Percentiles rank a stretch among this genome's conserved stretches.
Evolutionary conservation across 1,139 yeast species (phyloP).

Genomic region (Kodamaea suecica): DNA sequence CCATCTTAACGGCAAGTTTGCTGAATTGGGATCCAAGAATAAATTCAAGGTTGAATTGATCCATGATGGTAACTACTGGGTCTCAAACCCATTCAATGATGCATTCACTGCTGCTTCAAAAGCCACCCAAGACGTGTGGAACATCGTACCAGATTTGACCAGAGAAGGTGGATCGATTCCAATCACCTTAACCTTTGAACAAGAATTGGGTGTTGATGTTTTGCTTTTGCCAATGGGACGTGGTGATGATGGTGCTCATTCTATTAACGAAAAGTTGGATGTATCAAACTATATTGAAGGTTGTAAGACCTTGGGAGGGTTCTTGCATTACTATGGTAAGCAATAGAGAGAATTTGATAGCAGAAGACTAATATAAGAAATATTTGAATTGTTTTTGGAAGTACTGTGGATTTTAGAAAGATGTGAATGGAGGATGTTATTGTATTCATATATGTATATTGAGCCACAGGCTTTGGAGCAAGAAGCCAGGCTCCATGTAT

Average conservation of each 20-base stretch:
- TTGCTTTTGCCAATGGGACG: slow-evolving; percentile 94
- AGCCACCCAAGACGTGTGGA: slow-evolving; percentile 94
- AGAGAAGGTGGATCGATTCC: slow-evolving; percentile 99
- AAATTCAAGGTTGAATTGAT: slow-evolving; percentile 66
- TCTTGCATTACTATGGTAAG: slow-evolving; percentile 78
- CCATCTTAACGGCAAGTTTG: slow-evolving; percentile 65
- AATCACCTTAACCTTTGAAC: slow-evolving; percentile 87
- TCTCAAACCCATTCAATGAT: slow-evolving; percentile 88
- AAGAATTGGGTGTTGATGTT: slow-evolving; percentile 79
- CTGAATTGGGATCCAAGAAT: slow-evolving; percentile 72
- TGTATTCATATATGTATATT: too few species aligned
- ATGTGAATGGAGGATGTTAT: too few species aligned
- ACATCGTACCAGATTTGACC: slow-evolving; percentile 91
- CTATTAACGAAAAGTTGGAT: slow-evolving; percentile 92
- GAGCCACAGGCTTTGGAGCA: too few species aligned
- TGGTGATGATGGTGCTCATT: slow-evolving; percentile 99
- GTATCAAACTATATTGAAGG: slow-evolving; percentile 89
- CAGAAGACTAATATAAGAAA: too few species aligned
- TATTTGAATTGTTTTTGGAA: too few species aligned
- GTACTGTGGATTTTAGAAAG: too few species aligned
- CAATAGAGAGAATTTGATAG: not conserved
- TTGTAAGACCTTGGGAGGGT: slow-evolving; percentile 89
- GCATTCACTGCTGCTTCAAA: slow-evolving; percentile 90
- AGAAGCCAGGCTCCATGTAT: too few species aligned
- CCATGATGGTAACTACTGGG: slow-evolving; percentile 97